Evolutionary conservation across 1,139 yeast species (phyloP).

Genomic region (Geotrichum restrictum): DNA sequence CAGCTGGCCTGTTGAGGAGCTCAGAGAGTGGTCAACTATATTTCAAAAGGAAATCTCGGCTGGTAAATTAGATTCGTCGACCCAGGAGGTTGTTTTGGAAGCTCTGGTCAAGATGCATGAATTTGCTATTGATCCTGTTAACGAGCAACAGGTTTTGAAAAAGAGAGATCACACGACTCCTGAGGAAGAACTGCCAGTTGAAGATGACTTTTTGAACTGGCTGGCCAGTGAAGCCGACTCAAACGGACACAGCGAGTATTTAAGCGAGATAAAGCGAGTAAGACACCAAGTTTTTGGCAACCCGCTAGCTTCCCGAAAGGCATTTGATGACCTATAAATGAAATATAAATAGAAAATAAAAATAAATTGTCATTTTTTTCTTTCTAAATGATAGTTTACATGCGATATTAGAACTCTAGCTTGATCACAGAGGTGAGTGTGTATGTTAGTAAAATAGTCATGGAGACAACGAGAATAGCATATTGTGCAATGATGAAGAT

Average conservation of each 20-base stretch:
- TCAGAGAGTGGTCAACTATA: constrained; percentile 24
- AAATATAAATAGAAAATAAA: constrained; percentile 38
- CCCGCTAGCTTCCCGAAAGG: constrained; percentile 61
- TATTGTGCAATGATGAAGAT: constrained; percentile 69
- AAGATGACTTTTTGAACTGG: constrained; percentile 53
- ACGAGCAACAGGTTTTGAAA: constrained; percentile 12
- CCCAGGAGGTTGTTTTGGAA: constrained; percentile 26
- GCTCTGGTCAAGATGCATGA: constrained; percentile 32
- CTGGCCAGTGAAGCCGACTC: constrained; percentile 49
- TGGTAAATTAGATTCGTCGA: constrained; percentile 11
- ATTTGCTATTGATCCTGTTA: constrained; percentile 11
- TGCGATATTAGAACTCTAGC: neutral
- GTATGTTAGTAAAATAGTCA: constrained; percentile 49
- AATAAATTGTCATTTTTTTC: no score
- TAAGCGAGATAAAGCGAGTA: constrained; percentile 45
- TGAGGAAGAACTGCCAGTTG: constrained; percentile 25
- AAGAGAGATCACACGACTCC: constrained; percentile 8
- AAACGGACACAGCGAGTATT: constrained; percentile 35
- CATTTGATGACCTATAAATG: constrained; percentile 45
- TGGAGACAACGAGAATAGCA: constrained; percentile 51
- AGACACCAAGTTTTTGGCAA: constrained; percentile 78
- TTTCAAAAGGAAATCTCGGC: constrained; percentile 23
- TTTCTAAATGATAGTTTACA: neutral
- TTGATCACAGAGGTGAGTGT: constrained; percentile 26
- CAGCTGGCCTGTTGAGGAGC: constrained; percentile 23